These are phyloP conservation scores for Apiospora phragmitis DNA, from an alignment of 2,329 filamentous ascomycete genomes.

Conservation along the genomic window DNA sequence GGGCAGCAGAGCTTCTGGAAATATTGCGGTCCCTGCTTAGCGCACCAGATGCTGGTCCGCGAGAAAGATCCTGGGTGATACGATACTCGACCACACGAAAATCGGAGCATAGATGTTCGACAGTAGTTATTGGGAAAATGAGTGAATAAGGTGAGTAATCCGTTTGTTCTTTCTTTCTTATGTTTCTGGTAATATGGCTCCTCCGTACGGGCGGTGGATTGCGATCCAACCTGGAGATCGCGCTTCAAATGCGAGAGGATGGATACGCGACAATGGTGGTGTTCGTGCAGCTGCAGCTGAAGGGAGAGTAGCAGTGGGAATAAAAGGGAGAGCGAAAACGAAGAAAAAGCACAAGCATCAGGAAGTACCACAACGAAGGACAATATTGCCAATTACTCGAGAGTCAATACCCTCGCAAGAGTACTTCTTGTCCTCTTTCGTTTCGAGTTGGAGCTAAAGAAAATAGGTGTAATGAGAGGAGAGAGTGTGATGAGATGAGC, in stretches of 20 bases:
- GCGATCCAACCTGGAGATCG: not conserved
- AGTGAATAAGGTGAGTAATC: slow-evolving; percentile 1
- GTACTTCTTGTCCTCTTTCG: slow-evolving; percentile 12
- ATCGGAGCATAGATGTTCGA: slow-evolving; percentile 7
- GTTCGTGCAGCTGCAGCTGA: not conserved
- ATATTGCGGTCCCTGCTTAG: slow-evolving; percentile 35
- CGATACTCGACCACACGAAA: slow-evolving; percentile 5
- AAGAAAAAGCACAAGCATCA: slow-evolving; percentile 7
- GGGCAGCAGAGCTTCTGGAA: slow-evolving; percentile 33
- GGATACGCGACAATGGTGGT: slow-evolving; percentile 1
- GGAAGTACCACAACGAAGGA: not conserved
- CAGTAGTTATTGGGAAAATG: not conserved
- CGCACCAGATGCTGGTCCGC: slow-evolving; percentile 30
- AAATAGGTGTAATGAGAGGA: slow-evolving; percentile 15
- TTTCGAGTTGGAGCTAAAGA: slow-evolving; percentile 16
- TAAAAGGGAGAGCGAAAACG: not conserved
- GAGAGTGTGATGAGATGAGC: slow-evolving; percentile 17
- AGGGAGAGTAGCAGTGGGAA: not conserved
- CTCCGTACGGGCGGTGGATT: not conserved
- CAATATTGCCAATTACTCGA: slow-evolving; percentile 2
- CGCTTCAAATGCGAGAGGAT: not conserved
- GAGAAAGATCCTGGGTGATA: slow-evolving; percentile 17
- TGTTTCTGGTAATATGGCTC: not conserved
- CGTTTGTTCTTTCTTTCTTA: not conserved
- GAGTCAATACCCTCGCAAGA: not conserved